Evolutionary conservation across 495 filamentous ascomycete species (phyloP).

Genomic region (Daldinia decipiens): DNA sequence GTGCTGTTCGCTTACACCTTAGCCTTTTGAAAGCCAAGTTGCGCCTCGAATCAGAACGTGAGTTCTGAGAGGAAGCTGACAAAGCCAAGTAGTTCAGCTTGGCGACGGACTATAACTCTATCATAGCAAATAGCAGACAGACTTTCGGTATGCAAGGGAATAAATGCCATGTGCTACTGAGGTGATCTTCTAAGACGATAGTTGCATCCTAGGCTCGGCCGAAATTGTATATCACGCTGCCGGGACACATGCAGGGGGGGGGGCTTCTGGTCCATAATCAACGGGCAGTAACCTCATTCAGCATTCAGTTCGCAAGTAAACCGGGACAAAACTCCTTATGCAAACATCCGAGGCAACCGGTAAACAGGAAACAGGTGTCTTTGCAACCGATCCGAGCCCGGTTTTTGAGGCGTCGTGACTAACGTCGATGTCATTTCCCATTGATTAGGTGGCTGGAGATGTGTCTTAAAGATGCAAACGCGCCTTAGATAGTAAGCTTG

Average conservation of each 20-base stretch:
- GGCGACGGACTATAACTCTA: slow-evolving; percentile 14
- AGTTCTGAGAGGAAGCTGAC: slow-evolving; percentile 13
- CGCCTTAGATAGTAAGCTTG: slow-evolving; percentile 13
- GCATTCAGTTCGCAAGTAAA: slow-evolving; percentile 1
- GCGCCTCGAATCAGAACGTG: slow-evolving; percentile 21
- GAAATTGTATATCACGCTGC: neutral
- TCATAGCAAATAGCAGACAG: slow-evolving; percentile 10
- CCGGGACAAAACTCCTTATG: slow-evolving; percentile 13
- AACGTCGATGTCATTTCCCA: slow-evolving; percentile 25
- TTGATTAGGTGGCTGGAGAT: slow-evolving; percentile 32
- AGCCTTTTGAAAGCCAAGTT: slow-evolving; percentile 7
- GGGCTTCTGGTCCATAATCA: slow-evolving; percentile 16
- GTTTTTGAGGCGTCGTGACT: neutral
- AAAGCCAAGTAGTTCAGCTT: slow-evolving; percentile 20
- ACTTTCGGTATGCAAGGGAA: neutral
- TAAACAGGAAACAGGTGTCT: neutral
- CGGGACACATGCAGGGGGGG: slow-evolving; percentile 3
- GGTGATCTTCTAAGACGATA: slow-evolving; percentile 33
- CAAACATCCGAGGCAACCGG: slow-evolving; percentile 6
- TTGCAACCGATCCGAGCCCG: neutral
- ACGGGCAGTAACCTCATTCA: slow-evolving; percentile 11
- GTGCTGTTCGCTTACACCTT: neutral
- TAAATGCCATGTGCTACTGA: slow-evolving; percentile 31
- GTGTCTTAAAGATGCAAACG: slow-evolving; percentile 24
- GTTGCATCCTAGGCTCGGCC: slow-evolving; percentile 1